phyloP scores from a whole-genome alignment of 148 eudicot species.

The Polygonum aviculare region DNA sequence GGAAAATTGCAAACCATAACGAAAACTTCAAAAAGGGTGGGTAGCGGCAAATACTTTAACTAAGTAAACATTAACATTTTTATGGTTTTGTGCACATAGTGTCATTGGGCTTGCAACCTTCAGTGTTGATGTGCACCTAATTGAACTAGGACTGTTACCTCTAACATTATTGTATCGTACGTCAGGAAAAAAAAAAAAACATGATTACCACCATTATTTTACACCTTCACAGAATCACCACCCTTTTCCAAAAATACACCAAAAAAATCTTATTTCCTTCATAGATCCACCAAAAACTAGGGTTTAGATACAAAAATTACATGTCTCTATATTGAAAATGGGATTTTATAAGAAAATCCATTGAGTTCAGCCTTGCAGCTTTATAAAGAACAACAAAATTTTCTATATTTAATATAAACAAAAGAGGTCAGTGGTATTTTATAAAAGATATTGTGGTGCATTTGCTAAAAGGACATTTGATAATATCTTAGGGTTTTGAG shows the following conservation, averaged over 20 bases:
- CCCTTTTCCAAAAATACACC: no score
- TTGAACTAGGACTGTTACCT: not conserved
- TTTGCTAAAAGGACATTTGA: not conserved
- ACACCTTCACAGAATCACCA: not conserved
- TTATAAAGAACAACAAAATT: not conserved
- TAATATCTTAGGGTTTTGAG: not conserved
- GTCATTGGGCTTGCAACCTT: not conserved
- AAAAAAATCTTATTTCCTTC: not conserved
- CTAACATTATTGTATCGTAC: not conserved
- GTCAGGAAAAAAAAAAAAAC: not conserved
- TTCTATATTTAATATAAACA: not conserved
- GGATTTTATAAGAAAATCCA: not conserved
- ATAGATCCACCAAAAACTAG: not conserved
- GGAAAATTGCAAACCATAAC: not conserved
- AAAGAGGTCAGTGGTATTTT: not conserved
- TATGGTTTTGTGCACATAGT: not conserved
- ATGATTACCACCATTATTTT: not conserved
- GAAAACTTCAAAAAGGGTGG: not conserved
- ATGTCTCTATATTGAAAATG: not conserved
- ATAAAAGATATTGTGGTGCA: not conserved
- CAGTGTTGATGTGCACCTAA: not conserved
- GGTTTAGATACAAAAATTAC: not conserved
- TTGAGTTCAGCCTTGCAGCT: not conserved
- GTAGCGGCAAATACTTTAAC: not conserved
- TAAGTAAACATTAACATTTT: not conserved